phyloP scores from a whole-genome alignment of 148 eudicot species.

The Dysphania ambrosioides region DNA sequence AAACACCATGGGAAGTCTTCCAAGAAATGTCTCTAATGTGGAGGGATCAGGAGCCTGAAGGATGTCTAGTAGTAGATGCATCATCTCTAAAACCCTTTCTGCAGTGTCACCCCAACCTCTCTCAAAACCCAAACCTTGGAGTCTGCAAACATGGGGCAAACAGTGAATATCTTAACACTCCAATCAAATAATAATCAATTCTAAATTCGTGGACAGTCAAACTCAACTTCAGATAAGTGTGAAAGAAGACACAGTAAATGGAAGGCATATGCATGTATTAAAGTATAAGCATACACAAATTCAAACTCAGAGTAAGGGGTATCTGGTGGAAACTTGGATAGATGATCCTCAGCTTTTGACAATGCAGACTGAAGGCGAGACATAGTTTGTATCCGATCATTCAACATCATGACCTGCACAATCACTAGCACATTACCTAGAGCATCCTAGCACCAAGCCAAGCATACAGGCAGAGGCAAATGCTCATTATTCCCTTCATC shows the following conservation, averaged over 20 bases:
- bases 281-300: conserved; percentile 45
- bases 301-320: conserved; percentile 76
- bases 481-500: not conserved
- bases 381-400: conserved; percentile 69
- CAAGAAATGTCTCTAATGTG: conserved; percentile 80
- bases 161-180: not conserved
- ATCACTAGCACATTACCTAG: conserved; percentile 13
- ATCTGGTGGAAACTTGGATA: conserved; percentile 66
- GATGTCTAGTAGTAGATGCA: conserved; percentile 86
- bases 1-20: conserved; percentile 93
- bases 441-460: not conserved
- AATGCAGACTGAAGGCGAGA: conserved; percentile 69
- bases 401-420: conserved; percentile 79
- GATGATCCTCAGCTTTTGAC: conserved; percentile 75
- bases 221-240: not conserved
- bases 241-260: not conserved
- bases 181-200: too few relatives aligned
- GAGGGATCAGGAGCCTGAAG: conserved; percentile 98
- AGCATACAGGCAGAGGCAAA: not conserved
- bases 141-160: conserved; percentile 34
- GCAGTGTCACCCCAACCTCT: conserved; percentile 96
- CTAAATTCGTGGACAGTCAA: too few relatives aligned
- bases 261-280: not conserved
- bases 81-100: conserved; percentile 69
- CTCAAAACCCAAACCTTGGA: conserved; percentile 94